phyloP scores from a whole-genome alignment of 441 rosid genomes.

The Raphanus hybrid region DNA sequence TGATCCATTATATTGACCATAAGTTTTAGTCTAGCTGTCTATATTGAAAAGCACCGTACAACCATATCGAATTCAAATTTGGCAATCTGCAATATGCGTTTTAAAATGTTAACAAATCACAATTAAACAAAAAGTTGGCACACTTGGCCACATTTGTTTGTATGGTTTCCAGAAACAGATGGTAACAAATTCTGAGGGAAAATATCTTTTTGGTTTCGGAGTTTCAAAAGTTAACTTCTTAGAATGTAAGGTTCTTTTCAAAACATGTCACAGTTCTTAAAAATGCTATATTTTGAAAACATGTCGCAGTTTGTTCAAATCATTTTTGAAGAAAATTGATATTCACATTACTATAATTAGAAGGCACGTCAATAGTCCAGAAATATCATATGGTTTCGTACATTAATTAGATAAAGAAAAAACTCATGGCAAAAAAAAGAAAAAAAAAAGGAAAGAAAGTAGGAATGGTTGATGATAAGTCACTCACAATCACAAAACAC shows the following conservation, averaged over 20 bases:
- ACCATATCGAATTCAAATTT: constrained; percentile 17
- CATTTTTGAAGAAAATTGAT: background rate
- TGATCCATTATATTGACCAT: background rate
- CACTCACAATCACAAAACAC: constrained; percentile 39
- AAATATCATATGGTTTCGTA: no score
- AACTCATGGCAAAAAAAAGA: no score
- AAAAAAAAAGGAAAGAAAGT: background rate
- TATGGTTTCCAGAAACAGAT: background rate
- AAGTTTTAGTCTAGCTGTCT: constrained; percentile 4
- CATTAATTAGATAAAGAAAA: no score
- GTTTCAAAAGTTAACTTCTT: background rate
- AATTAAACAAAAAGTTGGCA: background rate
- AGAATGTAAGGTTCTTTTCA: background rate
- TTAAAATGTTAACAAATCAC: constrained; percentile 2
- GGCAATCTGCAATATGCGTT: background rate
- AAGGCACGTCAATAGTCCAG: background rate
- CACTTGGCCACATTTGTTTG: background rate
- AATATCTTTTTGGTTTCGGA: background rate
- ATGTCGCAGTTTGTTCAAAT: background rate
- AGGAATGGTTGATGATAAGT: constrained; percentile 42
- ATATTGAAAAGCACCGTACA: background rate
- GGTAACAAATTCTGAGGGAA: background rate
- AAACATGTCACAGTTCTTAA: background rate
- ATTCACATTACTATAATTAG: background rate
- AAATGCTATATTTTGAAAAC: background rate